Evolutionary conservation across 2,329 filamentous ascomycete species (phyloP), one percentile per base, ranked within the genome.

Genomic region (Calonectria leucothoes): DNA sequence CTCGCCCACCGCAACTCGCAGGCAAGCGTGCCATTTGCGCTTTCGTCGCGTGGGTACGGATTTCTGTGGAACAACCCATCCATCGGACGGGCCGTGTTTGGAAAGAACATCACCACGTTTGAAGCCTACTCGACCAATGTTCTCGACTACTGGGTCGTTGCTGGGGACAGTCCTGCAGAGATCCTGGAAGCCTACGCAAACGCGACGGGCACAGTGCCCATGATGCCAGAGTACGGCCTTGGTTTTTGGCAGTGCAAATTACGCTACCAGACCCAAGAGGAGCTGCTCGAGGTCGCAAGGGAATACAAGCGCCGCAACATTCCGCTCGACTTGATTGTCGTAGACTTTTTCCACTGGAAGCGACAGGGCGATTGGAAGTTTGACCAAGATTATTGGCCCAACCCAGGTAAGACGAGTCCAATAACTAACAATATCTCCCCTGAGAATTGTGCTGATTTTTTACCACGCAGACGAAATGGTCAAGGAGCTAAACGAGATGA

Each of bases 191-290:
- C 87, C 0, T 93, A 93, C 76, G 88, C 89, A 0, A 82, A 82
- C 5, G 89, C 86, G 2, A 92, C 91, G 0, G 92, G 92, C 0
- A 88, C 86, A 39, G 90, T 89, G 0, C 92, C 92, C 0, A 90
- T 91, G 88, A 93, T 93, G 91, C 92, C 92, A 2, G 91, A 93
- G 76, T 93, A 92, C 76, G 91, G 91, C 0, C 85, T 93, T 0
- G 92, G 92, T 0, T 93, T 93, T 79, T 93, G 91, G 91, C 92
- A 93, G 79, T 93, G 91, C 82, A 93, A 92, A 81, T 83, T 93
- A 14, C 86, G 91, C 1, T 93, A 93, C 76, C 89, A 91, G 81
- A 93, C 89, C 0, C 92, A 93, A 77, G 91, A 93, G 23, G 91
- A 94, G 79, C 79, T 93, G 0, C 84, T 93, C 0, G 81, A 85